phyloP scores from a whole-genome alignment of 2,329 filamentous ascomycete species.

The Cladosporium sp. region DNA sequence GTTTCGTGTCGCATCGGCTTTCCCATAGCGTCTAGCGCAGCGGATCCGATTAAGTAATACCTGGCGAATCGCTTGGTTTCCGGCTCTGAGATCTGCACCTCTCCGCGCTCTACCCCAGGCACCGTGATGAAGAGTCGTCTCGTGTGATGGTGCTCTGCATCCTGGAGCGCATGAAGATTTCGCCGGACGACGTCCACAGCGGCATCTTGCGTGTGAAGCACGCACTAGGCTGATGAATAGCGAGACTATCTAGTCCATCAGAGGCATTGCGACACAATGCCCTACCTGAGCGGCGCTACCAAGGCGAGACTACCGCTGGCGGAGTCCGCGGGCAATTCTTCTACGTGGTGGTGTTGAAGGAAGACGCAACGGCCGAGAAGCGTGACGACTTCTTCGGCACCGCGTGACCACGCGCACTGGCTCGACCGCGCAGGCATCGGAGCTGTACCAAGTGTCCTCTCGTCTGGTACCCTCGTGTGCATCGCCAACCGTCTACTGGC shows the following conservation, averaged over 20 bases:
- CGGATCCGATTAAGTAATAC: background rate
- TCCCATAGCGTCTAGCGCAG: background rate
- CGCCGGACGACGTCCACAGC: background rate
- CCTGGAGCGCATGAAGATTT: background rate
- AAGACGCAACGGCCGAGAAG: background rate
- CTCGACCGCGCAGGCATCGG: background rate
- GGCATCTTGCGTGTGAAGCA: background rate
- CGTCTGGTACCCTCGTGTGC: background rate
- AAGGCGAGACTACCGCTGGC: background rate
- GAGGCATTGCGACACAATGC: background rate
- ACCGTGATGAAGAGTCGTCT: background rate
- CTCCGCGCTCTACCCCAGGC: background rate
- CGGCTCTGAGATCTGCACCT: background rate
- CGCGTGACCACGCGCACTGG: conserved; percentile 6
- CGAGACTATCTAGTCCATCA: background rate
- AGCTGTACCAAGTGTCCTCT: background rate
- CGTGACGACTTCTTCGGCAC: conserved; percentile 4
- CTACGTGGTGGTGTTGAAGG: background rate
- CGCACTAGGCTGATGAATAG: background rate
- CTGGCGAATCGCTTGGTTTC: conserved; percentile 8
- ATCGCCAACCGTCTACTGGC: background rate
- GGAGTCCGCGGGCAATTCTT: background rate
- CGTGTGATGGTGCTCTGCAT: background rate
- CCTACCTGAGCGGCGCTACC: background rate
- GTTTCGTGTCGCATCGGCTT: background rate